These are phyloP conservation scores for Rhizopogon vulgaris DNA, from an alignment of 768 basidiomycete genomes.

Conservation along the genomic window DNA sequence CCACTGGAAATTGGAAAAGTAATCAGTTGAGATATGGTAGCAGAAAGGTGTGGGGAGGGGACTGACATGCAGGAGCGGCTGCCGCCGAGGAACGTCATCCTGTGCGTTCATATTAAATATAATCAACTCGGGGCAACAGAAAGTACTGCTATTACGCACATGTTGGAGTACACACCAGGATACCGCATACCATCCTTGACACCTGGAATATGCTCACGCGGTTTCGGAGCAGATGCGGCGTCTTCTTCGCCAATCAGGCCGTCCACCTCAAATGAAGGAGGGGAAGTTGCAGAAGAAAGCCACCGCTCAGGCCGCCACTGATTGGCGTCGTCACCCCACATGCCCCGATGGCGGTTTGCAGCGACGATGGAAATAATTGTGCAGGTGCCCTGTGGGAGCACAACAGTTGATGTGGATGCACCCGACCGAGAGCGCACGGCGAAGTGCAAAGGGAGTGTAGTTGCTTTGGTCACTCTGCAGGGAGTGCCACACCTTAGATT, in stretches of 20 bases:
- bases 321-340: constrained; percentile 42
- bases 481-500: neutral
- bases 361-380: constrained; percentile 31
- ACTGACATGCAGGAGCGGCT: constrained; percentile 30
- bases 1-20: neutral
- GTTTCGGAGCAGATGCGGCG: neutral
- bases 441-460: constrained; percentile 33
- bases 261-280: constrained; percentile 7
- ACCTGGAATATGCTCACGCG: neutral
- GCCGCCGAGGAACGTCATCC: constrained; percentile 33
- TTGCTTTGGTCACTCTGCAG: constrained; percentile 30
- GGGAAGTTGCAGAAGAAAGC: constrained; percentile 31
- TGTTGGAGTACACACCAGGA: constrained; percentile 38
- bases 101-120: constrained; percentile 7
- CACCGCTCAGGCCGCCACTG: constrained; percentile 50
- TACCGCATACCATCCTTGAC: constrained; percentile 21
- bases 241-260: constrained; percentile 15
- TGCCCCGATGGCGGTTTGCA: constrained; percentile 31
- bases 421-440: constrained; percentile 33
- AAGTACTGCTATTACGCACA: constrained; percentile 22
- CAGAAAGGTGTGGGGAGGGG: constrained; percentile 4
- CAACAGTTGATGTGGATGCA: constrained; percentile 15
- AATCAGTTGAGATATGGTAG: neutral
- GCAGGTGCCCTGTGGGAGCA: constrained; percentile 24
- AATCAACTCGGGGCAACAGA: neutral